Evolutionary conservation across 2,329 filamentous ascomycete species (phyloP).

Genomic region (Pseudogymnoascus pannorum): DNA sequence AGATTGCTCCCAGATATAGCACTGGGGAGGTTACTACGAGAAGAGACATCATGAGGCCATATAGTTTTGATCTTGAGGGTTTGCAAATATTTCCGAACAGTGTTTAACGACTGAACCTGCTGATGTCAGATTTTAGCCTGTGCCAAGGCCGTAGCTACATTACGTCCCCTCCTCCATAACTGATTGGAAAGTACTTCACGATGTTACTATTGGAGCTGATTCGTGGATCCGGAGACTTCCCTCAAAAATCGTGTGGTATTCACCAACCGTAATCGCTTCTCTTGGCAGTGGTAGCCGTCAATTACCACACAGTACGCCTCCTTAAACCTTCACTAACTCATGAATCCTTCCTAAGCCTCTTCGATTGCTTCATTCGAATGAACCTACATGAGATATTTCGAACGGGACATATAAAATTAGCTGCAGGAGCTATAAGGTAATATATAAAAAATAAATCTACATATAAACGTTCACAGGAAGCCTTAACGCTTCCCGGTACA

Average conservation of each 20-base stretch:
- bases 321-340: neutral
- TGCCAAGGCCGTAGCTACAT: neutral
- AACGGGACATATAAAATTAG: neutral
- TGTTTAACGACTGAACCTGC: neutral
- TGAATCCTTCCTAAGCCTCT: neutral
- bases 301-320: no score
- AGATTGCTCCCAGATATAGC: neutral
- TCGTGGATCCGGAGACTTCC: no score
- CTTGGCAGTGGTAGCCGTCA: no score
- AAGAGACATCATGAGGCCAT: neutral
- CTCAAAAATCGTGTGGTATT: no score
- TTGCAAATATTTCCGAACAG: neutral
- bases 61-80: neutral
- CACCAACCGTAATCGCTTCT: no score
- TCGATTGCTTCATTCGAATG: neutral
- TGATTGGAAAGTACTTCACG: no score
- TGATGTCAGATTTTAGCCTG: neutral
- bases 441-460: neutral
- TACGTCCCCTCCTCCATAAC: no score
- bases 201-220: no score
- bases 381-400: neutral
- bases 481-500: constrained; percentile 9
- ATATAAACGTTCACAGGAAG: neutral
- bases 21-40: neutral
- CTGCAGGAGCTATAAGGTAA: neutral